Evolutionary conservation across 495 filamentous ascomycete species (phyloP).

Genomic region (Entonaema liquescens): DNA sequence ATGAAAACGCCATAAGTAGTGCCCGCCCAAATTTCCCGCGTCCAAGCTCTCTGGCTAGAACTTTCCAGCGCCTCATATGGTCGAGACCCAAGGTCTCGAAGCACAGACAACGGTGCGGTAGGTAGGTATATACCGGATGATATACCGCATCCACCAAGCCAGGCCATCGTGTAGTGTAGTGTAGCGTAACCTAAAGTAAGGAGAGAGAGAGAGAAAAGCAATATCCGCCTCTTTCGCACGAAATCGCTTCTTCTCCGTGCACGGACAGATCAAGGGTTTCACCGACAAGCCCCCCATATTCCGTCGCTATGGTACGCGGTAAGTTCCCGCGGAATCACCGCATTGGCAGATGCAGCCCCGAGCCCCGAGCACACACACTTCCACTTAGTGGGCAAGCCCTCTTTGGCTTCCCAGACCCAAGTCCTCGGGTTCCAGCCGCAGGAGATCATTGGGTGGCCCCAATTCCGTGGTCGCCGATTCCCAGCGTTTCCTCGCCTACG

Average conservation of each 20-base stretch:
- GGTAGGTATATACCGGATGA: neutral
- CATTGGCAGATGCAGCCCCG: slow-evolving; percentile 1
- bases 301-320: neutral
- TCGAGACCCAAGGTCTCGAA: neutral
- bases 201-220: neutral
- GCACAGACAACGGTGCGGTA: neutral
- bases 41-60: neutral
- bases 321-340: neutral
- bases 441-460: neutral
- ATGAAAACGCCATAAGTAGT: neutral
- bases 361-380: neutral
- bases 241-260: neutral
- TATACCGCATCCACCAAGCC: neutral
- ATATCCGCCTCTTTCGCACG: neutral
- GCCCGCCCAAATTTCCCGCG: neutral
- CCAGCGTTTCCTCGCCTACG: neutral
- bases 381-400: too few relatives aligned
- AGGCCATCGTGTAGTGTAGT: neutral
- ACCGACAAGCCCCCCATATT: neutral
- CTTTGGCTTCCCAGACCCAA: neutral
- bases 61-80: neutral
- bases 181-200: too few relatives aligned
- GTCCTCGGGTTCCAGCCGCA: slow-evolving; percentile 19
- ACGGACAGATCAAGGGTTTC: neutral
- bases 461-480: neutral